Base-by-base conservation (phyloP, 1,139 yeast genomes). In the Hemisphaericaspora xylofermentans region DNA sequence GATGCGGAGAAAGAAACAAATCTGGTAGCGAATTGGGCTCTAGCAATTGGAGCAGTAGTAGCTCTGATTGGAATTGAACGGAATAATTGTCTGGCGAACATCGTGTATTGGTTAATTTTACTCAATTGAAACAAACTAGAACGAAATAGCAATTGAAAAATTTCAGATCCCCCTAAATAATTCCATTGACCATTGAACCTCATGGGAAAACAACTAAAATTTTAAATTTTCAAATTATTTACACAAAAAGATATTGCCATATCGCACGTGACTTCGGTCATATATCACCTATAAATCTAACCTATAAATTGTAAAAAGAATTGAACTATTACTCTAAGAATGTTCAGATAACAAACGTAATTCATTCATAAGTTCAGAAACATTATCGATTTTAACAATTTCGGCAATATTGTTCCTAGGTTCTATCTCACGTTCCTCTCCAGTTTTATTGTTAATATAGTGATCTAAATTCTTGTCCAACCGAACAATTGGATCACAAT, bases 1-100 rank as follows among this genome's bases (percentile, higher is more conserved):
- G 77, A 79, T 42, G 77, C 76, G 52, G 72, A 75, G 63, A 82
- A 78, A 24, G 83, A 62, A 44, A 66, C 52, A 54, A 64, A 66
- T 57, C 77, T 65, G 8, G n/a, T n/a, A n/a, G 25, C 25, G 22
- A 36, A 24, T 24, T 41, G 35, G 15, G 32, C 30, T 33, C 28
- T 29, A n/a, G 32, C 31, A 19, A 31, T 24, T 24, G 27, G 27
- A 24, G n/a, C 14, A 12, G 34, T 7, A 31, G 34, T 13, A 19
- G 28, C 12, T 12, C 35, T 24, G 22, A 40, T 31, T 24, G 43
- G 35, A 39, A 34, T 21, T 10, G 47, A 48, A 22, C 47, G 45
- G 13, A 48, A 34, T 36, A 50, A 42, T 43, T 45, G 49, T 43
- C 45, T 49, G n/a, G 47, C 41, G 27, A 51, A 41, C 53, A 50